These are phyloP conservation scores for Solanum dulcamara DNA, from an alignment of 257 asterid species.

Conservation along the genomic window DNA sequence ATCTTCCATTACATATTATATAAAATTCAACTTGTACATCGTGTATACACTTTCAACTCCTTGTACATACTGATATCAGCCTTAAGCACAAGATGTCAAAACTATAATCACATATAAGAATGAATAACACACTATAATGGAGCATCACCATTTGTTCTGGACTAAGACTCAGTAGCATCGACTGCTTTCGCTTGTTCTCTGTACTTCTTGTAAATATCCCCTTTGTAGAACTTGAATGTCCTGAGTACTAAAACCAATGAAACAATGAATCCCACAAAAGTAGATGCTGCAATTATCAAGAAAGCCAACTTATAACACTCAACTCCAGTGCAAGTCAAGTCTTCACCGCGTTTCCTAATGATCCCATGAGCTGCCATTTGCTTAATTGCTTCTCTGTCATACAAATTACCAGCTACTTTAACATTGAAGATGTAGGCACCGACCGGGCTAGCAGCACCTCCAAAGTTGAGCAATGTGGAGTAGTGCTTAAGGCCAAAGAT, in stretches of 20 bases:
- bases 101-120: neutral
- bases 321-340: constrained; percentile 26
- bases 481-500: constrained; percentile 36
- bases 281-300: constrained; percentile 27
- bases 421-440: constrained; percentile 45
- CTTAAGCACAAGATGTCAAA: neutral
- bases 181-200: constrained; percentile 6
- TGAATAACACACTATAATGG: neutral
- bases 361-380: constrained; percentile 31
- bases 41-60: neutral
- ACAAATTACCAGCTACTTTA: constrained; percentile 29
- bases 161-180: neutral
- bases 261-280: constrained; percentile 21
- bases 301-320: constrained; percentile 32
- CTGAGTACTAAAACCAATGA: constrained; percentile 29
- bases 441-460: constrained; percentile 47
- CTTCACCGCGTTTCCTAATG: constrained; percentile 21
- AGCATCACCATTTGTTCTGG: neutral
- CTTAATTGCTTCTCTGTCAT: constrained; percentile 31
- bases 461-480: constrained; percentile 38
- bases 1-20: neutral
- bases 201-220: constrained; percentile 48
- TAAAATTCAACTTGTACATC: neutral
- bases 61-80: neutral
- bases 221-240: constrained; percentile 35